A percentile compares a stretch with the other conserved stretches of the same genome.
Conservation (phyloP, 2,329 filamentous ascomycete genomes). For the Pseudogymnoascus sp. region DNA sequence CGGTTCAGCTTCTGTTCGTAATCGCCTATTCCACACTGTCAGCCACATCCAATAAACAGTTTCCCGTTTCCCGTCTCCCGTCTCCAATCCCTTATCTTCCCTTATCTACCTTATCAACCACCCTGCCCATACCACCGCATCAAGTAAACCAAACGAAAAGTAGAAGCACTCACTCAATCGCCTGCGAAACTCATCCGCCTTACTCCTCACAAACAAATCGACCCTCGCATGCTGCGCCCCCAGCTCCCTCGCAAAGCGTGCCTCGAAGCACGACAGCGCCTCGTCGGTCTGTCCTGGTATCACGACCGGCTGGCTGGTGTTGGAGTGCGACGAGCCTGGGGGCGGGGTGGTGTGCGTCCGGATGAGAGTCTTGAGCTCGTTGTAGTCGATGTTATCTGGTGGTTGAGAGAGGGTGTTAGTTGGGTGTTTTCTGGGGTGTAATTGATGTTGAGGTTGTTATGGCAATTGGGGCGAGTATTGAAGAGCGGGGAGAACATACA, state of each 20-base stretch:
- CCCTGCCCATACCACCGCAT: not conserved
- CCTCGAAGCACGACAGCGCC: slow-evolving; percentile 57
- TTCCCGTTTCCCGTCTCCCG: not conserved
- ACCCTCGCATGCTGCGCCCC: slow-evolving; percentile 69
- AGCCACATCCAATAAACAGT: not conserved
- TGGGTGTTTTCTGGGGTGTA: not conserved
- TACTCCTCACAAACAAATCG: slow-evolving; percentile 71
- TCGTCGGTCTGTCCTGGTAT: slow-evolving; percentile 65
- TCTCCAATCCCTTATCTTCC: not conserved
- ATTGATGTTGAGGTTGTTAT: not conserved
- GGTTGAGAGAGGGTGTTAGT: not conserved
- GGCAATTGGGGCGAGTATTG: slow-evolving; percentile 8
- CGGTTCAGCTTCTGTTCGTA: slow-evolving; percentile 46
- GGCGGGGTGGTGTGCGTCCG: slow-evolving; percentile 69
- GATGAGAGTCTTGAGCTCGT: slow-evolving; percentile 77
- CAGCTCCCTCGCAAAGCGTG: slow-evolving; percentile 65
- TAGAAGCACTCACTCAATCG: slow-evolving; percentile 38
- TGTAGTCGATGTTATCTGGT: slow-evolving; percentile 81
- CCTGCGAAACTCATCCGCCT: slow-evolving; percentile 68
- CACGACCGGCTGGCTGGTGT: slow-evolving; percentile 48
- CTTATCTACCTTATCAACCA: not conserved
- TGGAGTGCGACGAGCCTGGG: slow-evolving; percentile 43
- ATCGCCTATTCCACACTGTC: slow-evolving; percentile 35
- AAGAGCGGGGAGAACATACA: slow-evolving; percentile 41
- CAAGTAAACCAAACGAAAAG: not conserved